These are phyloP conservation scores for Podospora australis DNA, from an alignment of 495 filamentous ascomycete species.

Conservation along the genomic window DNA sequence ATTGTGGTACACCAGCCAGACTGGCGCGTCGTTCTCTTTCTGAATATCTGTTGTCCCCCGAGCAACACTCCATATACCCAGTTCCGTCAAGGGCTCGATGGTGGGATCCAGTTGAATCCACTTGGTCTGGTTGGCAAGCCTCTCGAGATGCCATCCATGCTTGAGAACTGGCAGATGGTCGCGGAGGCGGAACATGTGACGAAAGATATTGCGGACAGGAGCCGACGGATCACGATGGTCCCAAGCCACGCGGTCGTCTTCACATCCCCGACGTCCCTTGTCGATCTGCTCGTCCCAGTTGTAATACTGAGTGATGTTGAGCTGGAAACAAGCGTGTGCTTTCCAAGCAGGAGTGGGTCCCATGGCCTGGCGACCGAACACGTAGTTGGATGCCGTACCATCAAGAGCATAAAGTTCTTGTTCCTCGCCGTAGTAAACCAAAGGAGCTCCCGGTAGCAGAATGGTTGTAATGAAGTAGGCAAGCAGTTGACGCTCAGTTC, in stretches of 20 bases:
- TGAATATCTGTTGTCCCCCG: constrained; percentile 47
- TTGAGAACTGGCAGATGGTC: constrained; percentile 54
- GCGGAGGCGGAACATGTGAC: constrained; percentile 60
- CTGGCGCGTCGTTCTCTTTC: constrained; percentile 44
- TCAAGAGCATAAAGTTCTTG: constrained; percentile 64
- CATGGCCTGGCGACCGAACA: constrained; percentile 65
- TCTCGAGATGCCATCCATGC: constrained; percentile 56
- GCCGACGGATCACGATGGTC: constrained; percentile 68
- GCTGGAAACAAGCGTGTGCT: constrained; percentile 59
- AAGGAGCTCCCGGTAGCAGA: constrained; percentile 59
- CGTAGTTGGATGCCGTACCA: constrained; percentile 61
- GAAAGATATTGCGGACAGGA: constrained; percentile 59
- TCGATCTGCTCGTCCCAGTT: constrained; percentile 57
- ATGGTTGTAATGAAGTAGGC: constrained; percentile 59
- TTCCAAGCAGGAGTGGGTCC: constrained; percentile 62
- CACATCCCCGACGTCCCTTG: constrained; percentile 49
- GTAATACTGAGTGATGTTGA: constrained; percentile 51
- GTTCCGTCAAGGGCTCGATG: constrained; percentile 51
- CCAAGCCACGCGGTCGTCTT: constrained; percentile 51
- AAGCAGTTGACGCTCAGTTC: constrained; percentile 55
- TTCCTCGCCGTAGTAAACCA: constrained; percentile 65
- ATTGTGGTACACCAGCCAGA: constrained; percentile 67
- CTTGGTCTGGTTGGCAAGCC: constrained; percentile 54
- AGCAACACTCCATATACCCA: constrained; percentile 61
- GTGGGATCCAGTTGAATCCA: constrained; percentile 49